A percentile compares a stretch with the other conserved stretches of the same genome.
Evolutionary conservation across 2,329 filamentous ascomycete genomes (phyloP).

Genomic region (Cladosporium cucumerinum): DNA sequence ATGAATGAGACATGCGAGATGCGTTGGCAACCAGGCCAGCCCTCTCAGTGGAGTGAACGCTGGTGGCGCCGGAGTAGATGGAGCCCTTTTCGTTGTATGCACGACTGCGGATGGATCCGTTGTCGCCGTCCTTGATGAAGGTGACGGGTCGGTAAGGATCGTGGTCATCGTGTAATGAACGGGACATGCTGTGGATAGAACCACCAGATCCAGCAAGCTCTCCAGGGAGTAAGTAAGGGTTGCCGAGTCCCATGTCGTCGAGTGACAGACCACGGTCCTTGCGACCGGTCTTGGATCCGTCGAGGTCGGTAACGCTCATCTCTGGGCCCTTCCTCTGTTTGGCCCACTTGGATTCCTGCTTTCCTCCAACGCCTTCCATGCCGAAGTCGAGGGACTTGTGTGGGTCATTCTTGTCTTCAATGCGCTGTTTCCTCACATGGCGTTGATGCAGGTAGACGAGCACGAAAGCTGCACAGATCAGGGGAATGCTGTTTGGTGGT

Average conservation of each 20-base stretch:
- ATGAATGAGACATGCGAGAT: slow-evolving; percentile 55
- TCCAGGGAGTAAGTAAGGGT: slow-evolving; percentile 90
- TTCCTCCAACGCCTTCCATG: slow-evolving; percentile 50
- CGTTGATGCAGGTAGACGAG: slow-evolving; percentile 76
- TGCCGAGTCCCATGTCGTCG: slow-evolving; percentile 64
- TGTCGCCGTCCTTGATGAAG: slow-evolving; percentile 53
- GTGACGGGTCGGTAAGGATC: slow-evolving; percentile 75
- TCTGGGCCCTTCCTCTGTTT: slow-evolving; percentile 48
- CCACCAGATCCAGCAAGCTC: slow-evolving; percentile 74
- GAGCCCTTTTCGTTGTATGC: slow-evolving; percentile 43
- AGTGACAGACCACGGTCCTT: slow-evolving; percentile 52
- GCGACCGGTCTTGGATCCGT: slow-evolving; percentile 31
- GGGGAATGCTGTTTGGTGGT: slow-evolving; percentile 63
- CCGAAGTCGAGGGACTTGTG: slow-evolving; percentile 94
- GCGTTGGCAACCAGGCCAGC: slow-evolving; percentile 56
- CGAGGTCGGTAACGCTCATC: slow-evolving; percentile 61
- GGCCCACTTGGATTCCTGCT: slow-evolving; percentile 35
- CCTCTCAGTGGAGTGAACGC: slow-evolving; percentile 40
- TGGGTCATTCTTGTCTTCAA: slow-evolving; percentile 80
- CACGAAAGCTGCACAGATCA: slow-evolving; percentile 63
- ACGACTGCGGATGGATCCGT: slow-evolving; percentile 23
- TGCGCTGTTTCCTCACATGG: slow-evolving; percentile 65
- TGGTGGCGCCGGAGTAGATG: slow-evolving; percentile 48
- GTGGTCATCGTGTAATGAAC: slow-evolving; percentile 68
- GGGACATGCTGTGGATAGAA: slow-evolving; percentile 80